Evolutionary conservation across 176 grass and related monocot species (phyloP).

Genomic region (Carex kokanica): DNA sequence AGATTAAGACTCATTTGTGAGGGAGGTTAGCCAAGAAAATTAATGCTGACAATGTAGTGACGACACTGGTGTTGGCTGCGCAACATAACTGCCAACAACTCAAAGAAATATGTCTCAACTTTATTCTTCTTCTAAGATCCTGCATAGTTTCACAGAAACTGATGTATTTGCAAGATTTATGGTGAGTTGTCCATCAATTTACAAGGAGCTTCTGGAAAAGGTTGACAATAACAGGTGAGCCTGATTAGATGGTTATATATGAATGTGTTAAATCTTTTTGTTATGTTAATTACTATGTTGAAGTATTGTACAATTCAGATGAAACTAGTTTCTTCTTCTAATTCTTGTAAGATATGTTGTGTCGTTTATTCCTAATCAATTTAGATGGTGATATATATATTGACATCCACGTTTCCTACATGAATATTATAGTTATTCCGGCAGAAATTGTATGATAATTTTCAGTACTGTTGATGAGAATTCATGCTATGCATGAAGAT

Average conservation of each 20-base stretch:
- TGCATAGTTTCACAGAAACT: conserved; percentile 3
- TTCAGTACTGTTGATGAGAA: too few relatives aligned
- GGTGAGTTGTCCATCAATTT: conserved; percentile 5
- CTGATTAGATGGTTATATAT: background rate
- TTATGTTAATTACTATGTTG: background rate
- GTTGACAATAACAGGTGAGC: background rate
- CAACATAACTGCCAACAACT: conserved; percentile 41
- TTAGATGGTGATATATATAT: too few relatives aligned
- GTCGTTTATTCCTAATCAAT: background rate
- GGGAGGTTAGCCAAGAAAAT: conserved; percentile 17
- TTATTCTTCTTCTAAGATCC: conserved; percentile 19
- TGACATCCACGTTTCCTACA: too few relatives aligned
- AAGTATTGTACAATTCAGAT: background rate
- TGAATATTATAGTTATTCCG: too few relatives aligned
- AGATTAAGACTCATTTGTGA: conserved; percentile 29
- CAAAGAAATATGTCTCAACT: conserved; percentile 31
- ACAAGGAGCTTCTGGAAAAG: conserved; percentile 8
- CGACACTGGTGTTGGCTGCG: conserved; percentile 27
- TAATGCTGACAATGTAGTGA: conserved; percentile 13
- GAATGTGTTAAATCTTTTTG: background rate
- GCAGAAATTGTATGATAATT: too few relatives aligned
- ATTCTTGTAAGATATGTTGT: background rate
- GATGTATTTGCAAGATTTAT: conserved; percentile 18
- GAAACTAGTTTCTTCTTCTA: background rate
- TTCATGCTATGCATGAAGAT: too few relatives aligned